A percentile compares a stretch with the other conserved stretches of the same genome.
phyloP scores from a whole-genome alignment of 306 rosid species.

The Castanea sativa region DNA sequence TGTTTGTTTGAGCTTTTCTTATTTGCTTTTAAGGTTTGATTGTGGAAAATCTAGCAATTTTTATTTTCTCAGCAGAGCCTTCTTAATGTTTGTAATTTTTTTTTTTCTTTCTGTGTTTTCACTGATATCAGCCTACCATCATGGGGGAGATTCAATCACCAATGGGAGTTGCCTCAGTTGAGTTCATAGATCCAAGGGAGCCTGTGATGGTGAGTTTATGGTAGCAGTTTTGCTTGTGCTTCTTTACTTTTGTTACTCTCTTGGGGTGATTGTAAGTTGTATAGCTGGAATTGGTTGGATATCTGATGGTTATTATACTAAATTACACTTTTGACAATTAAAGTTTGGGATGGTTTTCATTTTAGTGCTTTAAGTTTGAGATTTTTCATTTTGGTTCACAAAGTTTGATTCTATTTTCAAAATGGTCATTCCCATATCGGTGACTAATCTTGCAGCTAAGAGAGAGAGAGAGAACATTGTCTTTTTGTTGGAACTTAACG shows the following conservation, averaged over 20 bases:
- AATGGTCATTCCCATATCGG: too few relatives aligned
- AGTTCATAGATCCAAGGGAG: slow-evolving; percentile 90
- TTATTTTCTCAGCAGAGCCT: not conserved
- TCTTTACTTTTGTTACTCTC: not conserved
- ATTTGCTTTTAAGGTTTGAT: not conserved
- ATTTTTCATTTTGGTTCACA: too few relatives aligned
- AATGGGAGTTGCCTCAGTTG: slow-evolving; percentile 83
- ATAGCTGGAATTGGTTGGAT: not conserved
- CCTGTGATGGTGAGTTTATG: slow-evolving; percentile 67
- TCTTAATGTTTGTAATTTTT: not conserved
- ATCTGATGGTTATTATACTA: not conserved
- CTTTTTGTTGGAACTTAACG: too few relatives aligned
- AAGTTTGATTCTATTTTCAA: too few relatives aligned
- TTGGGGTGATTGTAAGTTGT: not conserved
- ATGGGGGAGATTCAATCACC: slow-evolving; percentile 90
- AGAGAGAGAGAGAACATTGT: too few relatives aligned
- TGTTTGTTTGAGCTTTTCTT: not conserved
- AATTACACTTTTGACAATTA: too few relatives aligned
- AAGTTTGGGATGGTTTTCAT: too few relatives aligned
- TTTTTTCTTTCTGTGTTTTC: not conserved
- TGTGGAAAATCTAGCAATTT: not conserved
- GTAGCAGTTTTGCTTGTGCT: slow-evolving; percentile 18
- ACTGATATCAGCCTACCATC: slow-evolving; percentile 64
- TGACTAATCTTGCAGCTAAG: too few relatives aligned
- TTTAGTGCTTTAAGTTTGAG: too few relatives aligned